These are phyloP conservation scores for Excoecaria agallocha DNA, from an alignment of 345 rosid species.

Conservation along the genomic window DNA sequence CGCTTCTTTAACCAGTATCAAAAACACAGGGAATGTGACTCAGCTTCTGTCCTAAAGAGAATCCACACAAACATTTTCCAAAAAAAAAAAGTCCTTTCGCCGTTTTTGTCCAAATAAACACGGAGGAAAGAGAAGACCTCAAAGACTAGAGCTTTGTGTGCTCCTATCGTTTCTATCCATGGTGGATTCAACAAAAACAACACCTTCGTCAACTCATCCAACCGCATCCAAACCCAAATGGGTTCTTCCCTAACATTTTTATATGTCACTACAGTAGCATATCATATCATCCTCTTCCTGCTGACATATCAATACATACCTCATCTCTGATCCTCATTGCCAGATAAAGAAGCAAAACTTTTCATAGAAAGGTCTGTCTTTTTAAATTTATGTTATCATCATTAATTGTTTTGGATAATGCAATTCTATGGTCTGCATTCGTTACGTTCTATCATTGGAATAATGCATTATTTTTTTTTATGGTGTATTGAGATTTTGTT, in stretches of 20 bases:
- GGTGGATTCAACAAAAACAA: slow-evolving; percentile 8
- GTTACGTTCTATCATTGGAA: too few species aligned
- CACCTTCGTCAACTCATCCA: not conserved
- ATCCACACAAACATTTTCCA: not conserved
- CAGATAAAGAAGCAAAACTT: too few species aligned
- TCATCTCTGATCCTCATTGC: too few species aligned
- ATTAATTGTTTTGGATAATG: too few species aligned
- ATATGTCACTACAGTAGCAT: too few species aligned
- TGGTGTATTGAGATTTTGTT: too few species aligned
- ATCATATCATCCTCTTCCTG: too few species aligned
- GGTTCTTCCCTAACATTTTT: not conserved
- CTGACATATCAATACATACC: too few species aligned
- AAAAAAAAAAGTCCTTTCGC: not conserved
- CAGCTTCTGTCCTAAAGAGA: slow-evolving; percentile 4
- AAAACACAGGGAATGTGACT: not conserved
- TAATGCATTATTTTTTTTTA: too few species aligned
- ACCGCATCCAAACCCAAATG: slow-evolving; percentile 15
- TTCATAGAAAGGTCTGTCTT: too few species aligned
- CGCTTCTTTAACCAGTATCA: not conserved
- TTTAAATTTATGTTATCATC: too few species aligned
- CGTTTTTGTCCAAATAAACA: not conserved
- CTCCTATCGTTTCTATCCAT: not conserved
- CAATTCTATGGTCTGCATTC: too few species aligned
- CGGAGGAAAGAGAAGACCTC: not conserved
- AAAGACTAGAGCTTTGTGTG: not conserved